phyloP scores from a whole-genome alignment of 2,329 filamentous ascomycete genomes.

The Phialocephala sp. region DNA sequence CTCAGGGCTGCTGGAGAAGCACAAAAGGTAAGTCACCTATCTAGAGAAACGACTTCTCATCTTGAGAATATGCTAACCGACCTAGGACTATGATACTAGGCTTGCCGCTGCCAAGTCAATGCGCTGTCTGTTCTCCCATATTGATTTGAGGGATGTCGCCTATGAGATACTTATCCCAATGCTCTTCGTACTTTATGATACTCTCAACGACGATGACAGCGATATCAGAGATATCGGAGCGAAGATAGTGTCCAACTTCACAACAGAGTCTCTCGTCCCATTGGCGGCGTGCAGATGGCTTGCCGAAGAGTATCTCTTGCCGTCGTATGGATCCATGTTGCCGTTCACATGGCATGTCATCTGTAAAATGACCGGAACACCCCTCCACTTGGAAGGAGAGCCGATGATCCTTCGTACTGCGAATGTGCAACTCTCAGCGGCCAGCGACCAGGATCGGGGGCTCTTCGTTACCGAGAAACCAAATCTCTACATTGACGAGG shows the following conservation, averaged over 20 bases:
- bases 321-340: constrained; percentile 14
- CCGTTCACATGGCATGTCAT: constrained; percentile 26
- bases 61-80: constrained; percentile 11
- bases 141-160: background rate
- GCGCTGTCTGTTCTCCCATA: constrained; percentile 43
- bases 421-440: constrained; percentile 49
- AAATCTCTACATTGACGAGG: constrained; percentile 89
- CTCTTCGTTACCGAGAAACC: constrained; percentile 91
- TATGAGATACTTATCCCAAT: constrained; percentile 2
- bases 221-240: constrained; percentile 22
- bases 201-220: constrained; percentile 22
- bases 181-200: constrained; percentile 10
- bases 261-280: constrained; percentile 50
- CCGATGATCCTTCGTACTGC: constrained; percentile 35
- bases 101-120: constrained; percentile 51
- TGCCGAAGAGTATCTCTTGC: constrained; percentile 20
- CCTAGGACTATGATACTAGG: constrained; percentile 68
- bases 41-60: background rate
- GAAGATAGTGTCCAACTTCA: constrained; percentile 45
- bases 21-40: constrained; percentile 7
- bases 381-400: too few species aligned
- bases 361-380: constrained; percentile 32
- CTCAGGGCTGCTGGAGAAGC: constrained; percentile 11
- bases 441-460: constrained; percentile 63
- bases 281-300: constrained; percentile 29